Evolutionary conservation across 2,329 filamentous ascomycete species (phyloP), one percentile per base, ranked within the genome.

Genomic region (Niveomyces coronatus): DNA sequence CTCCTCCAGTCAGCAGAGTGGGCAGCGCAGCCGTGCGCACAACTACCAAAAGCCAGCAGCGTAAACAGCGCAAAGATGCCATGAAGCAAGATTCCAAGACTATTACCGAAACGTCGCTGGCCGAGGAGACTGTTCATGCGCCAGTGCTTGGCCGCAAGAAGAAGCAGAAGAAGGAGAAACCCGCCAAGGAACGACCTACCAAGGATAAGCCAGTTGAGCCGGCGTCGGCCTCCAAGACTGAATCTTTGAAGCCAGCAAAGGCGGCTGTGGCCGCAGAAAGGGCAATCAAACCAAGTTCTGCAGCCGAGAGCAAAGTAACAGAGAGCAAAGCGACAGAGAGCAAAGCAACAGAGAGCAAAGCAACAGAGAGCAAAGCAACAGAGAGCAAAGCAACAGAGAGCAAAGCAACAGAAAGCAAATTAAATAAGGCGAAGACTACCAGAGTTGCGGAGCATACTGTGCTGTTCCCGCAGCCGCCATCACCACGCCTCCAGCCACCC

Each of bases 91-190:
- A 82, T 40, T 70, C 69, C 3, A 69, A 67, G 14, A 55, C 68
- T 23, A 68, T 78, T 43, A 62, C 59, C 3, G 72, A 75, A 44
- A 49, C 61, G 1, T 50, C 71, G 45, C 66, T 68, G 34, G 50
- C 61, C 11, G 77, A 79, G 42, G 57, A 67, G 10, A 66, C 74
- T 36, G 71, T 76, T 46, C 71, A 75, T 47, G 85, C 77, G 7
- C 85, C 85, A 0, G 82, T 93, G 28, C 56, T 86, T 34, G 82
- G 82, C 23, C 75, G 85, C 37, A 87, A 87, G 67, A 89, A 86
- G 67, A 91, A 89, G 62, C 76, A 84, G 55, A 87, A 84, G 67
- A 89, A 86, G 60, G 77, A 82, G 49, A 79, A 75, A 49, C 56
- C 57, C 11, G 23, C 39, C 7, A 57, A 57, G 30, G 37, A 49